Evolutionary conservation across 192 early-diverging fungal species (phyloP).

Genomic region (Entomortierella beljakovae): DNA sequence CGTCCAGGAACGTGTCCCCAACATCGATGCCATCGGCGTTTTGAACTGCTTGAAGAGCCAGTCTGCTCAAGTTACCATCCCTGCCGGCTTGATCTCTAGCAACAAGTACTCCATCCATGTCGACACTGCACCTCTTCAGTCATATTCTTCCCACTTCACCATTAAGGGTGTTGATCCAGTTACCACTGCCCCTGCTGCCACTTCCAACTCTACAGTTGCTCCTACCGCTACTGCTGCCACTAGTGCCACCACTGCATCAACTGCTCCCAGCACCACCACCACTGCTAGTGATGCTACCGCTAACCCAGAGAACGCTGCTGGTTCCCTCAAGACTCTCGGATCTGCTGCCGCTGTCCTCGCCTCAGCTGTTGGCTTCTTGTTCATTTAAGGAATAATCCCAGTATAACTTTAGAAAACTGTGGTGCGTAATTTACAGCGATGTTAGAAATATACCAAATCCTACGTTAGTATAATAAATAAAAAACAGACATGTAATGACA

Average conservation of each 20-base stretch:
- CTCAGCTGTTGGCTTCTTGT: constrained; percentile 22
- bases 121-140: constrained; percentile 37
- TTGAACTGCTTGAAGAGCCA: constrained; percentile 44
- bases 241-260: not conserved
- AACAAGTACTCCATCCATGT: constrained; percentile 34
- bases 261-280: not conserved
- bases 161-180: constrained; percentile 33
- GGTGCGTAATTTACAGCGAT: no score
- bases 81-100: constrained; percentile 44
- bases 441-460: no score
- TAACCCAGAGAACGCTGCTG: constrained; percentile 22
- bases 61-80: constrained; percentile 21
- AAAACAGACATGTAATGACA: no score
- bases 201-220: not conserved
- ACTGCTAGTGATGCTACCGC: not conserved
- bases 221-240: not conserved
- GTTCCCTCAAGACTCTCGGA: constrained; percentile 34
- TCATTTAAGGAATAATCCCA: constrained; percentile 20
- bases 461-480: no score
- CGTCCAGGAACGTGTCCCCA: constrained; percentile 33
- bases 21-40: constrained; percentile 15
- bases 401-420: not conserved
- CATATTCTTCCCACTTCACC: constrained; percentile 33
- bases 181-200: constrained; percentile 10
- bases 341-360: constrained; percentile 29